Conservation (phyloP, 2,329 filamentous ascomycete species). For the Coniochaeta ligniaria region DNA sequence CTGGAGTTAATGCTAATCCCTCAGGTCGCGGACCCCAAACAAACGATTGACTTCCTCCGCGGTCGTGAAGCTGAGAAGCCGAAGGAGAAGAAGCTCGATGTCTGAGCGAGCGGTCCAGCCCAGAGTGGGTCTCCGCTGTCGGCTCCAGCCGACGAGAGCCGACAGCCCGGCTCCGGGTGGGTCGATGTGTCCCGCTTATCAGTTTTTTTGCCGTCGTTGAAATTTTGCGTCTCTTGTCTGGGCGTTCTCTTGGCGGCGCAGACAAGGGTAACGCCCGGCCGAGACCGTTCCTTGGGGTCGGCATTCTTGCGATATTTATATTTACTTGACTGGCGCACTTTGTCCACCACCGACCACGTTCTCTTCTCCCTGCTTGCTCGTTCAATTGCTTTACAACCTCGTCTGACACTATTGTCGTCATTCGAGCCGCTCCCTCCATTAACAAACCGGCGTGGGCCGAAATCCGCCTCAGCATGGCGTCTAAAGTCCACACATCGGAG, state of each 20-base stretch:
- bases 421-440: not conserved
- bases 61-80: not conserved
- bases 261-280: not conserved
- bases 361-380: not conserved
- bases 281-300: not conserved
- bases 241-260: not conserved
- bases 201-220: not conserved
- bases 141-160: not conserved
- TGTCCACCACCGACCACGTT: not conserved
- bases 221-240: not conserved
- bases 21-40: not conserved
- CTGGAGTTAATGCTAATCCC: not conserved
- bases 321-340: not conserved
- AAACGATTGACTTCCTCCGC: not conserved
- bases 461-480: not conserved
- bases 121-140: not conserved
- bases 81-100: not conserved
- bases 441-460: not conserved
- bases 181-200: not conserved
- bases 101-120: not conserved
- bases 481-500: not conserved
- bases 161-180: not conserved
- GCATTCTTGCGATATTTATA: not conserved
- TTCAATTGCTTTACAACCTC: not conserved
- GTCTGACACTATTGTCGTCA: not conserved